A percentile compares a stretch with the other conserved stretches of the same genome.
These are phyloP conservation scores for Entomortierella chlamydospora DNA, from an alignment of 192 early-diverging fungal genomes.

Conservation along the genomic window DNA sequence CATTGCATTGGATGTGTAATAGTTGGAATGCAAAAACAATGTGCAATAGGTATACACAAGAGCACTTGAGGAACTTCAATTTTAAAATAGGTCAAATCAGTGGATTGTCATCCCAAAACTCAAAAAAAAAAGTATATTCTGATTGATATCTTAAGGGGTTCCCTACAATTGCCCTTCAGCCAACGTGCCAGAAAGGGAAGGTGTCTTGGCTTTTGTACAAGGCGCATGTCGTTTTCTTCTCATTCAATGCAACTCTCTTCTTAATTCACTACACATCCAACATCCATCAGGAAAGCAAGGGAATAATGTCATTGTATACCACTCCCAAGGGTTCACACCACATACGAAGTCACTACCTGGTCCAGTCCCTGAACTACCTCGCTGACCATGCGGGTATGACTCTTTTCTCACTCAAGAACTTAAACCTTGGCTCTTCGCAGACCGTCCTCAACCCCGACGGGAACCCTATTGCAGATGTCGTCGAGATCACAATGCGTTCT, in stretches of 20 bases:
- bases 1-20: slow-evolving; percentile 1
- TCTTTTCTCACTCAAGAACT: slow-evolving; percentile 39
- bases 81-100: too few relatives aligned
- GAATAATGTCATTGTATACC: slow-evolving; percentile 28
- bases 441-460: slow-evolving; percentile 48
- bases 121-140: neutral
- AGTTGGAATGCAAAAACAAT: neutral
- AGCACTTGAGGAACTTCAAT: too few relatives aligned
- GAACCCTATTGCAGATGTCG: slow-evolving; percentile 25
- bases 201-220: slow-evolving; percentile 1
- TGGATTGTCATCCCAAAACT: too few relatives aligned
- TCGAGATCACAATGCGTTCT: slow-evolving; percentile 35
- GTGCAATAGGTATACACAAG: too few relatives aligned
- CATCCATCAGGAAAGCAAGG: neutral
- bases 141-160: neutral
- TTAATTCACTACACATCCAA: neutral
- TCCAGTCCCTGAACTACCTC: slow-evolving; percentile 26
- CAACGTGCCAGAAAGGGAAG: too few relatives aligned
- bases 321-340: slow-evolving; percentile 18
- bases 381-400: slow-evolving; percentile 32
- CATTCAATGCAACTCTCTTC: too few relatives aligned
- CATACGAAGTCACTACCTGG: slow-evolving; percentile 17
- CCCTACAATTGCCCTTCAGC: neutral
- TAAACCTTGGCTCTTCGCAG: slow-evolving; percentile 32
- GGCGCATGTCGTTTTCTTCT: too few relatives aligned